Percentiles rank a stretch among this genome's conserved stretches.
phyloP scores from a whole-genome alignment of 2,329 filamentous ascomycete species.

The Penicillium palitans region DNA sequence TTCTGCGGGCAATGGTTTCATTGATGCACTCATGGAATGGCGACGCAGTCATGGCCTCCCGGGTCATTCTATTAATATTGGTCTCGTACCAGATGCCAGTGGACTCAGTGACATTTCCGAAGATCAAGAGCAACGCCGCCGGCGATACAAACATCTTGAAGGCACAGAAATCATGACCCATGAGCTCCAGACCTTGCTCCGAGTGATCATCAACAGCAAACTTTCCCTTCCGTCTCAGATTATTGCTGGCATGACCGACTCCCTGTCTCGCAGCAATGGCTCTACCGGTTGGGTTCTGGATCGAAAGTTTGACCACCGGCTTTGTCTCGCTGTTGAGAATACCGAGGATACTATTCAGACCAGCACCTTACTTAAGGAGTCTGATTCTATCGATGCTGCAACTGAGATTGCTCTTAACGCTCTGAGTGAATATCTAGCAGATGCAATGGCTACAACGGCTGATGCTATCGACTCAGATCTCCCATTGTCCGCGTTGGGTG shows the following conservation, averaged over 20 bases:
- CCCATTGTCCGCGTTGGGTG: constrained; percentile 24
- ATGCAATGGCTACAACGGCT: constrained; percentile 23
- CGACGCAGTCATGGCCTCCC: constrained; percentile 14
- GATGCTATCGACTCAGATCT: constrained; percentile 24
- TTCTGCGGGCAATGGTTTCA: constrained; percentile 51
- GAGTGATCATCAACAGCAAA: constrained; percentile 21
- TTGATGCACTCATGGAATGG: constrained; percentile 24
- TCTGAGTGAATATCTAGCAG: constrained; percentile 22
- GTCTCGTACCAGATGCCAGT: constrained; percentile 26
- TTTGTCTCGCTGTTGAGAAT: constrained; percentile 11
- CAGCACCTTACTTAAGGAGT: constrained; percentile 11
- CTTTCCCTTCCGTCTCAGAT: constrained; percentile 19
- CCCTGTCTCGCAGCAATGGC: constrained; percentile 16
- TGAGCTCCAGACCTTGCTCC: constrained; percentile 21
- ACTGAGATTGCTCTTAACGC: constrained; percentile 15
- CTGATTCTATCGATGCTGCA: constrained; percentile 13
- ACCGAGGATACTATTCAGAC: constrained; percentile 8
- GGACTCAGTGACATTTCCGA: constrained; percentile 22
- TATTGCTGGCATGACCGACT: constrained; percentile 23
- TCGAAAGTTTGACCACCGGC: constrained; percentile 25
- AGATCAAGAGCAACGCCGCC: constrained; percentile 19
- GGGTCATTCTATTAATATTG: constrained; percentile 23
- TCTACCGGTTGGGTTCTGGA: constrained; percentile 20
- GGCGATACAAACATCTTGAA: constrained; percentile 23
- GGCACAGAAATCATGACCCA: constrained; percentile 23